These are phyloP conservation scores for Sarocladiaceae sp. DNA, from an alignment of 2,329 filamentous ascomycete genomes.

Conservation along the genomic window DNA sequence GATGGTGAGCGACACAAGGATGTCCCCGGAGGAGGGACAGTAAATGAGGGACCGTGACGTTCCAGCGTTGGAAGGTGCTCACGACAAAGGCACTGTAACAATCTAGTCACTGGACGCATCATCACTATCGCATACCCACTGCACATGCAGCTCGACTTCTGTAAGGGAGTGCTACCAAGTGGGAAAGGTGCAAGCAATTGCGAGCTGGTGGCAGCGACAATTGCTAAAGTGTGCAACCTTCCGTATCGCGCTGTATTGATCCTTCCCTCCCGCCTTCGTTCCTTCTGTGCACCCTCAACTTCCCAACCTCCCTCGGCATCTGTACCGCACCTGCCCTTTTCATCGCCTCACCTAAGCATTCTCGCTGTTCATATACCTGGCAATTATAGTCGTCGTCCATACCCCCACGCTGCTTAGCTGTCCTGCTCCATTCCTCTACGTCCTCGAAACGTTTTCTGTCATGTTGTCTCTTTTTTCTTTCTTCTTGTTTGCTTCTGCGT, in stretches of 20 bases:
- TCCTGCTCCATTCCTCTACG: neutral
- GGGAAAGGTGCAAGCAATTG: neutral
- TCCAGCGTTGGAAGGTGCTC: too few relatives aligned
- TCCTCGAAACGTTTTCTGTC: neutral
- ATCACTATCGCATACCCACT: too few relatives aligned
- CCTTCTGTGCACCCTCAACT: neutral
- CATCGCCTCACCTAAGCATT: neutral
- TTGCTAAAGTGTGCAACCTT: neutral
- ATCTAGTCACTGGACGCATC: too few relatives aligned
- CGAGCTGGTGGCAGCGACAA: neutral
- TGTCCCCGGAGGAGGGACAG: too few relatives aligned
- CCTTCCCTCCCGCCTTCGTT: neutral
- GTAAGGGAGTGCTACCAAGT: too few relatives aligned
- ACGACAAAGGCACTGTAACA: too few relatives aligned
- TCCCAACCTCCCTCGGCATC: conserved; percentile 3
- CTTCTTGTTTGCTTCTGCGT: neutral
- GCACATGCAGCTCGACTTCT: too few relatives aligned
- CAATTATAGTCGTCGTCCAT: too few relatives aligned
- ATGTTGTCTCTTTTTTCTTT: neutral
- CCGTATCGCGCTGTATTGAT: neutral
- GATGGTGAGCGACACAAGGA: conserved; percentile 1
- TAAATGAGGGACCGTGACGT: too few relatives aligned
- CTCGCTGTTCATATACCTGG: too few relatives aligned
- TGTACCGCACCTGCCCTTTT: conserved; percentile 9
- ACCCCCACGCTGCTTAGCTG: too few relatives aligned